Evolutionary conservation across 2,329 filamentous ascomycete genomes (phyloP).

Genomic region (Venturia nashicola): DNA sequence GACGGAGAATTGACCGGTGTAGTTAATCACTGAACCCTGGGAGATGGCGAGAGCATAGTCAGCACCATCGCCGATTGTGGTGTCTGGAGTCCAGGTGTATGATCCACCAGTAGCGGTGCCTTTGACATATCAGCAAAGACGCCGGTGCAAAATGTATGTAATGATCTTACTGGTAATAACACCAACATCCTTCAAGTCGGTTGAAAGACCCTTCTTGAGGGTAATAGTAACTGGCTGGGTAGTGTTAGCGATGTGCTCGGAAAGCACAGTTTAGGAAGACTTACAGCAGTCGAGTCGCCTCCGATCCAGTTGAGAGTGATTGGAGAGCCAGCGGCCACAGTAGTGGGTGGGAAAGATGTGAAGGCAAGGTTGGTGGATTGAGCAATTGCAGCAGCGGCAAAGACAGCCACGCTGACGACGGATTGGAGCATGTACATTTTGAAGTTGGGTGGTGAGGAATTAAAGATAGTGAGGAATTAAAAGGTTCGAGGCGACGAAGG

Average conservation of each 20-base stretch:
- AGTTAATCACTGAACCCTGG: constrained; percentile 41
- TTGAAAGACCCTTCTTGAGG: constrained; percentile 39
- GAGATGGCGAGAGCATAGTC: constrained; percentile 49
- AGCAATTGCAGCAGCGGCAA: constrained; percentile 34
- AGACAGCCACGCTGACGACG: constrained; percentile 23
- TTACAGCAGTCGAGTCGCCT: constrained; percentile 22
- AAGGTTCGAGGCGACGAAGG: constrained; percentile 13
- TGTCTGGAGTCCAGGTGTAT: constrained; percentile 39
- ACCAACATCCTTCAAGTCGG: constrained; percentile 37
- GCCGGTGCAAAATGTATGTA: background rate
- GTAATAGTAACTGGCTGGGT: constrained; percentile 35
- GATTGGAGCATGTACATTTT: constrained; percentile 10
- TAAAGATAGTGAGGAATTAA: constrained; percentile 12
- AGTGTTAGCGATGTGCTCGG: constrained; percentile 12
- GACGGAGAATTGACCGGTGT: constrained; percentile 39
- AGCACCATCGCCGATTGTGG: constrained; percentile 27
- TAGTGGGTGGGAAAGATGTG: constrained; percentile 35
- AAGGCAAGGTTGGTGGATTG: constrained; percentile 33
- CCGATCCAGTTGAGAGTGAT: constrained; percentile 37
- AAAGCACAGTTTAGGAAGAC: background rate
- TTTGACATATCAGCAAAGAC: constrained; percentile 12
- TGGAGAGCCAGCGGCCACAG: constrained; percentile 36
- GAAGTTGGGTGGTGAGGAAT: constrained; percentile 12
- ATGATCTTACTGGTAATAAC: constrained; percentile 33
- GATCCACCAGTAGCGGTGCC: constrained; percentile 31